Evolutionary conservation across 2,329 filamentous ascomycete species (phyloP).

Genomic region (Didymella pomorum): DNA sequence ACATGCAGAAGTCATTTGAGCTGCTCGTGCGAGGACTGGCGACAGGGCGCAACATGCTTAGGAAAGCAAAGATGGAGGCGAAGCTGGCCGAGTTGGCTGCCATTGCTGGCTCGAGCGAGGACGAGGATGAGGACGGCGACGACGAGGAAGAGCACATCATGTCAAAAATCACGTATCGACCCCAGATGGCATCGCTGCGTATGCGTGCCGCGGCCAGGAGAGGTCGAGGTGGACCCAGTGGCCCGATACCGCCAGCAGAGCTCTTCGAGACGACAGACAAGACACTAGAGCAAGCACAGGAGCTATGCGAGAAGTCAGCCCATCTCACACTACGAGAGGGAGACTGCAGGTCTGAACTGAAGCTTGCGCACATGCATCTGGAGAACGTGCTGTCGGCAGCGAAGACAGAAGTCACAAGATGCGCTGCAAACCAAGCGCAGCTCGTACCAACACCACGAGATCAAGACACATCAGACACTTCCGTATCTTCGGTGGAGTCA

Average conservation of each 20-base stretch:
- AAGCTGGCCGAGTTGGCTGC: slow-evolving; percentile 65
- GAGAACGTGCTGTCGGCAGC: slow-evolving; percentile 69
- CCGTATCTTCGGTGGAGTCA: slow-evolving; percentile 26
- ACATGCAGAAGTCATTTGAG: slow-evolving; percentile 84
- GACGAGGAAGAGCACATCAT: slow-evolving; percentile 40
- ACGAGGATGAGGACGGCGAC: slow-evolving; percentile 36
- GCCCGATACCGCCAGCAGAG: slow-evolving; percentile 31
- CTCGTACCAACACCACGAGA: slow-evolving; percentile 20
- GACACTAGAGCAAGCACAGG: slow-evolving; percentile 79
- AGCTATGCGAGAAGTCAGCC: slow-evolving; percentile 83
- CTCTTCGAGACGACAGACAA: slow-evolving; percentile 74
- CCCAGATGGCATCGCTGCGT: slow-evolving; percentile 46
- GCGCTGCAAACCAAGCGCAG: slow-evolving; percentile 28
- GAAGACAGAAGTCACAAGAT: slow-evolving; percentile 49
- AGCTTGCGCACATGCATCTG: slow-evolving; percentile 72
- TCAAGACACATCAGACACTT: slow-evolving; percentile 30
- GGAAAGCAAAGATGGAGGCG: slow-evolving; percentile 86
- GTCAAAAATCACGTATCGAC: slow-evolving; percentile 50
- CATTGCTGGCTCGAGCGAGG: slow-evolving; percentile 41
- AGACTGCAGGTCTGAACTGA: slow-evolving; percentile 80
- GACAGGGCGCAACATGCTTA: slow-evolving; percentile 79
- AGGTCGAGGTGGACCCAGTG: slow-evolving; percentile 15
- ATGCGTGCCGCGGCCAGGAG: slow-evolving; percentile 30
- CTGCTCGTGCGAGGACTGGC: slow-evolving; percentile 83
- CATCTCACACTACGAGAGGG: slow-evolving; percentile 90